Evolutionary conservation across 2,329 filamentous ascomycete species (phyloP).

Genomic region (Pyrenophora graminea): DNA sequence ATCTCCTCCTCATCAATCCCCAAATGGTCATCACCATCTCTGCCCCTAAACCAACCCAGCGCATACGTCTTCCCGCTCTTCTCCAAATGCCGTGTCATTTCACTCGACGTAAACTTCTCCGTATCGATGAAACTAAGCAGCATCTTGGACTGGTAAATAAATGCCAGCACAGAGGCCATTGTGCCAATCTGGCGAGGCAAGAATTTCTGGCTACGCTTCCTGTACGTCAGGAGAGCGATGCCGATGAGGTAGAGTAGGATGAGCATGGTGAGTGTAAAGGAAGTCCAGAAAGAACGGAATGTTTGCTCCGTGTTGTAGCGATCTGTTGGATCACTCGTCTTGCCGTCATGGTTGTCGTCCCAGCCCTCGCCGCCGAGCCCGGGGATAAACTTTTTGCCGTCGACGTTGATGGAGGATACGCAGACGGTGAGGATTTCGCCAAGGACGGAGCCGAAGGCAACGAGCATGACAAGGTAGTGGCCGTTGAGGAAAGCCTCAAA

Average conservation of each 20-base stretch:
- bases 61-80: conserved; percentile 70
- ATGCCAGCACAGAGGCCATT: conserved; percentile 75
- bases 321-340: conserved; percentile 6
- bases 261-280: conserved; percentile 63
- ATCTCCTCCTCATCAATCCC: conserved; percentile 79
- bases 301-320: conserved; percentile 50
- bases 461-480: conserved; percentile 67
- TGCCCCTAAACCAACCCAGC: conserved; percentile 74
- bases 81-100: conserved; percentile 67
- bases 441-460: conserved; percentile 72
- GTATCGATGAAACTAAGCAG: conserved; percentile 74
- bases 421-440: conserved; percentile 74
- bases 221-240: conserved; percentile 64
- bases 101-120: conserved; percentile 62
- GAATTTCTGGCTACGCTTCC: conserved; percentile 68
- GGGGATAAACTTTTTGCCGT: conserved; percentile 63
- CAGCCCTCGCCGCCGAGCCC: conserved; percentile 26
- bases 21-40: conserved; percentile 74
- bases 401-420: conserved; percentile 67
- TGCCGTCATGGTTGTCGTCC: conserved; percentile 17
- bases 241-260: conserved; percentile 69
- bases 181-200: conserved; percentile 78
- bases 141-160: conserved; percentile 82
- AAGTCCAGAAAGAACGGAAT: conserved; percentile 66
- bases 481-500: conserved; percentile 65